Base-by-base conservation (phyloP, 2,329 filamentous ascomycete genomes). In the Colletotrichum endophyticum region DNA sequence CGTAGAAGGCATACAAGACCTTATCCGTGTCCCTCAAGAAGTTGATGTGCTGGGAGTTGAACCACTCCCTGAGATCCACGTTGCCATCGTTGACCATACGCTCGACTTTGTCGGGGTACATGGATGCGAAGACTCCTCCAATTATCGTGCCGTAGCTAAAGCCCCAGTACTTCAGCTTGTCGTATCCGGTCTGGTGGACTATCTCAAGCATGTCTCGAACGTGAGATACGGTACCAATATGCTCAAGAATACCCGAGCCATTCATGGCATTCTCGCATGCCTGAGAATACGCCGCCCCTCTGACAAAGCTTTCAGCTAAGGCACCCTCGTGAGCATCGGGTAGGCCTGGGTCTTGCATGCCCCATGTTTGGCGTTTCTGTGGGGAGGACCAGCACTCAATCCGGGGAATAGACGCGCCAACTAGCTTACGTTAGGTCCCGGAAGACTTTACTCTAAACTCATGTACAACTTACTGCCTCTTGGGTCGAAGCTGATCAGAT, bases 11-110 rank as follows among this genome's bases (percentile, higher is more conserved):
- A 2, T 86, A 82, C 79, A 92, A 86, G 8, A 90, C 87, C 68
- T 87, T 85, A 80, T 93, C 91, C 16, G 89, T 87, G 78, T 92
- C 89, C n/a, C 84, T 84, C 8, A 91, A 79, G 68, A 90, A 90
- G 76, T 88, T 88, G 77, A 85, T 82, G 72, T 88, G 85, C 1
- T 82, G 81, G 13, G 87, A 85, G 32, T 85, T 83, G 72, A 86
- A 88, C 89, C 89, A 92, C 79, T 90, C 90, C 56, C 88, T 86
- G 78, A 92, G 90, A 78, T 90, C 88, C 16, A 89, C 88, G 66
- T 90, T 90, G 30, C 88, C 88, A 76, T 91, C 90, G 71, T 88
- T 87, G 4, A 90, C 86, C 11, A 91, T 80, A 16, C 89, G 84
- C 57, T 87, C 88, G 2, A 91, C 86, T 61, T 84, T 84, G 32